phyloP scores from a whole-genome alignment of 208 protist genomes.

The Acanthamoeba healyi region DNA sequence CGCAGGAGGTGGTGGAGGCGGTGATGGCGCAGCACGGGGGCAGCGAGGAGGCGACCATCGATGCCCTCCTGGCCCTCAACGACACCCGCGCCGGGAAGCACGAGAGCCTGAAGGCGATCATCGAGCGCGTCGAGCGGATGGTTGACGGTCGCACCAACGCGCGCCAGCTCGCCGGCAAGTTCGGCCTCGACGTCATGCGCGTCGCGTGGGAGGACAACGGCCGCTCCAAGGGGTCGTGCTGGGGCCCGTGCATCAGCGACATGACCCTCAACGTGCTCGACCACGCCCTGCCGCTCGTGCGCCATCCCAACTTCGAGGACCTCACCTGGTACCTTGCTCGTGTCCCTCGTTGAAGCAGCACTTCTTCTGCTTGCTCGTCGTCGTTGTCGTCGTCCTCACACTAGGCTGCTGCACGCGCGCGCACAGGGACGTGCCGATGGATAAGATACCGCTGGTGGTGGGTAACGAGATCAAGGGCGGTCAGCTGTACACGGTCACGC shows the following conservation, averaged over 20 bases:
- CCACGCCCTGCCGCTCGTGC: conserved; percentile 54
- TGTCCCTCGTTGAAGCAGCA: neutral
- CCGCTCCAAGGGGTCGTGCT: conserved; percentile 65
- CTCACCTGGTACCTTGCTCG: conserved; percentile 53
- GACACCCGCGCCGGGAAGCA: neutral
- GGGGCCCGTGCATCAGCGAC: conserved; percentile 77
- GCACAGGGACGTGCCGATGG: conserved; percentile 75
- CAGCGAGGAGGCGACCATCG: neutral
- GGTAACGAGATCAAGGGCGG: conserved; percentile 65
- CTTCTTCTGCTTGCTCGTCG: neutral
- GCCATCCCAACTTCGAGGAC: conserved; percentile 76
- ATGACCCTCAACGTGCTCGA: conserved; percentile 74
- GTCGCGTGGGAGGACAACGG: conserved; percentile 71
- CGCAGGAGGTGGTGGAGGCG: neutral
- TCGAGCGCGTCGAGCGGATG: conserved; percentile 56
- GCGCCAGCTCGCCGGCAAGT: conserved; percentile 7
- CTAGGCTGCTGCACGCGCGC: no score
- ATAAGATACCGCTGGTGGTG: conserved; percentile 78
- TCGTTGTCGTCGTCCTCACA: neutral
- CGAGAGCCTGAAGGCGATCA: neutral
- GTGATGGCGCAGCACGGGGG: neutral
- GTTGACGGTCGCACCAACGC: conserved; percentile 26
- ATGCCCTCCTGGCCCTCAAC: conserved; percentile 48
- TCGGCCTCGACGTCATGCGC: conserved; percentile 21
- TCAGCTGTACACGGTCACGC: conserved; percentile 69